Percentiles rank a stretch among this genome's conserved stretches.
These are phyloP conservation scores for Flaveria linearis DNA, from an alignment of 129 eudicot genomes.

Conservation along the genomic window DNA sequence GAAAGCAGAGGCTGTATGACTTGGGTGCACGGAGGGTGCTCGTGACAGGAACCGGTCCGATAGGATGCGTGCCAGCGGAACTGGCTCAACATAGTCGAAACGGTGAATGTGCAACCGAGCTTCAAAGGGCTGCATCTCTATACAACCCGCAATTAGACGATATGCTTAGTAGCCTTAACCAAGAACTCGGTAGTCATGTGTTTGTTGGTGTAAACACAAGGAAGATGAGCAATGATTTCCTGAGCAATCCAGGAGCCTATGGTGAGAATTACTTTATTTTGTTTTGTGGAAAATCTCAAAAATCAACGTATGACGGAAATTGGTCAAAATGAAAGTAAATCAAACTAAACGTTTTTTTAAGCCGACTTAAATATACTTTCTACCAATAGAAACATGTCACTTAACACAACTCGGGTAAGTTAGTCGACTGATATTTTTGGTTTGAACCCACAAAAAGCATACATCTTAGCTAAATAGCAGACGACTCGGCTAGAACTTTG, in stretches of 20 bases:
- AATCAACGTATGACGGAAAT: too few species aligned
- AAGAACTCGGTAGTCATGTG: conserved; percentile 51
- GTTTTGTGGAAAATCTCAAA: too few species aligned
- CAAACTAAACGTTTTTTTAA: too few species aligned
- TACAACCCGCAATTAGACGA: conserved; percentile 68
- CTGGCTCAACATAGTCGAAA: conserved; percentile 61
- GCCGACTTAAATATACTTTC: too few species aligned
- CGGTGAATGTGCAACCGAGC: conserved; percentile 67
- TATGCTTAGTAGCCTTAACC: conserved; percentile 55
- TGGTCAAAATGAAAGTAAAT: too few species aligned
- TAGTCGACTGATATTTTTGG: too few species aligned
- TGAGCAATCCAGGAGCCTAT: conserved; percentile 38
- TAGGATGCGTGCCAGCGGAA: conserved; percentile 93
- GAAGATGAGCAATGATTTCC: conserved; percentile 45
- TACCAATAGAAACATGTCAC: too few species aligned
- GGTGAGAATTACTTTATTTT: conserved; percentile 14
- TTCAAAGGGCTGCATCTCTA: conserved; percentile 59
- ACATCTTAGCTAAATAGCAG: too few species aligned
- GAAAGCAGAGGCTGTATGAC: conserved; percentile 58
- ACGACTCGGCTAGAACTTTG: too few species aligned
- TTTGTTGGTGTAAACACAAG: conserved; percentile 45
- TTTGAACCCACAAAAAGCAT: too few species aligned
- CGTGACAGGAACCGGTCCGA: conserved; percentile 86
- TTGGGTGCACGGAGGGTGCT: conserved; percentile 76
- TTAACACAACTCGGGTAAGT: too few species aligned